Percentiles rank a stretch among this genome's conserved stretches.
These are phyloP conservation scores for Prunus mume DNA, from an alignment of 306 rosid genomes.

Conservation along the genomic window DNA sequence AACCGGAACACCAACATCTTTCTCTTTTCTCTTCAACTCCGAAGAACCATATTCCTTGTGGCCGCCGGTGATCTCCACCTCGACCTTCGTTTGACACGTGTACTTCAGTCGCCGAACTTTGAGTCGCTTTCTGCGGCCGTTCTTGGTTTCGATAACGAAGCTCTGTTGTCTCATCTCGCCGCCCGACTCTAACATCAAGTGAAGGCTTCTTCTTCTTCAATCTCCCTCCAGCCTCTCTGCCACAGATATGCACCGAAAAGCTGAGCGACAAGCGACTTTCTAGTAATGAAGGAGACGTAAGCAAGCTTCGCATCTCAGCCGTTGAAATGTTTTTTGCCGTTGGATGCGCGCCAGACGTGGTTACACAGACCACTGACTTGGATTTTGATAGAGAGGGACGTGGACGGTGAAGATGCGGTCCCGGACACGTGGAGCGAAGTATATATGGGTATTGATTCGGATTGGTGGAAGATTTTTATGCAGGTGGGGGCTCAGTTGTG, in stretches of 20 bases:
- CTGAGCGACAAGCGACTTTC: neutral
- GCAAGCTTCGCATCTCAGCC: constrained; percentile 28
- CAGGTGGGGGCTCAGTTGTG: constrained; percentile 21
- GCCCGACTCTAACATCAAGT: constrained; percentile 1
- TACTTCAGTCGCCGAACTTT: constrained; percentile 42
- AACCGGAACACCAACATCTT: constrained; percentile 18
- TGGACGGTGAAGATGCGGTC: constrained; percentile 56
- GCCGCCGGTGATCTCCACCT: neutral
- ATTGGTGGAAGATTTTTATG: constrained; percentile 24
- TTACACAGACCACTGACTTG: constrained; percentile 30
- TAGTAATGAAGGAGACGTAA: neutral
- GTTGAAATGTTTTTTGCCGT: constrained; percentile 11
- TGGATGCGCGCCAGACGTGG: constrained; percentile 47
- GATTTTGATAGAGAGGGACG: constrained; percentile 38
- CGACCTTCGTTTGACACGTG: constrained; percentile 40
- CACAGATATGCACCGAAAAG: constrained; percentile 23
- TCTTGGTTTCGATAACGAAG: constrained; percentile 18
- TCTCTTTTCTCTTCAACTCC: neutral
- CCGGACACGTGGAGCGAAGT: constrained; percentile 46
- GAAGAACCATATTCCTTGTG: neutral
- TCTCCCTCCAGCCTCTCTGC: too few species aligned
- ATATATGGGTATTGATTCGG: constrained; percentile 25
- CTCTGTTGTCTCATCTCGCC: constrained; percentile 5
- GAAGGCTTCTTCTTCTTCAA: neutral
- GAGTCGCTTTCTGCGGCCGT: constrained; percentile 33